Evolutionary conservation across 306 rosid genomes (phyloP).

Genomic region (Alnus glutinosa): DNA sequence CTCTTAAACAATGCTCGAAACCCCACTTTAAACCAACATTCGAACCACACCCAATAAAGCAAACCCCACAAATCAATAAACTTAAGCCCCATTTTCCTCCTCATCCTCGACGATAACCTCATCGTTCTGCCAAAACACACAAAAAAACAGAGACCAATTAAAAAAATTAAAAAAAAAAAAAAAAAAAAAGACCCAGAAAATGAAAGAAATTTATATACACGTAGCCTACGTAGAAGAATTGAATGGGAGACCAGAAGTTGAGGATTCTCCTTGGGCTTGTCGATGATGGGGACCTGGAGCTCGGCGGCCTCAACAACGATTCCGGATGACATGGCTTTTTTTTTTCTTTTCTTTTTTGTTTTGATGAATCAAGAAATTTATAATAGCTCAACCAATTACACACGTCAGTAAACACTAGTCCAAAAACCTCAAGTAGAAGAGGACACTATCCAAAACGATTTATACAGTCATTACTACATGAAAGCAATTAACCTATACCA

Average conservation of each 20-base stretch:
- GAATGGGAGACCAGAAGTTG: conserved; percentile 38
- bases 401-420: no score
- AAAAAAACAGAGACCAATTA: not conserved
- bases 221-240: not conserved
- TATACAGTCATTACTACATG: no score
- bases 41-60: not conserved
- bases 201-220: not conserved
- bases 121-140: conserved; percentile 45
- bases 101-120: conserved; percentile 71
- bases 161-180: no score
- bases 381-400: no score
- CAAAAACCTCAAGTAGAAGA: no score
- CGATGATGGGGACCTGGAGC: conserved; percentile 32
- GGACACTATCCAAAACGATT: no score
- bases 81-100: conserved; percentile 61
- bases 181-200: not conserved
- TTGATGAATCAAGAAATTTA: no score
- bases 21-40: not conserved
- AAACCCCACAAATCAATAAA: conserved; percentile 28
- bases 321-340: conserved; percentile 65
- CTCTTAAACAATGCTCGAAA: not conserved
- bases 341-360: not conserved
- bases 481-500: no score
- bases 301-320: conserved; percentile 59
- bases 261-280: conserved; percentile 41